A percentile compares a stretch with the other conserved stretches of the same genome.
Evolutionary conservation across 208 protist species (phyloP).

Genomic region (Trypanosoma conorhini): DNA sequence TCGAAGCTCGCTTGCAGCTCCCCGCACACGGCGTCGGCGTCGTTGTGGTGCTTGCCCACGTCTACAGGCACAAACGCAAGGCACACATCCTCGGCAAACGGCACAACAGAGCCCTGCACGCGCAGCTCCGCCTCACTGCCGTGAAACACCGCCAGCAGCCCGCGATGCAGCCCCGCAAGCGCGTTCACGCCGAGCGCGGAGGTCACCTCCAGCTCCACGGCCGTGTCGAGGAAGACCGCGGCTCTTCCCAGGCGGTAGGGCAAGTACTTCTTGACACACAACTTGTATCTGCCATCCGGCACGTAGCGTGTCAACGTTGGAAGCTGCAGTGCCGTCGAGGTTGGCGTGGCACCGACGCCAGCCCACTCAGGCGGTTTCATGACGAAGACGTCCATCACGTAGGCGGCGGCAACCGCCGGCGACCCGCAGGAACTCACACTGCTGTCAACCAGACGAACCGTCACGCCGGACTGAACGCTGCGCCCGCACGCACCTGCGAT

Average conservation of each 20-base stretch:
- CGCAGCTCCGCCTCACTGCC: constrained; percentile 40
- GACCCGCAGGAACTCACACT: constrained; percentile 27
- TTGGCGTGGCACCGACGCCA: background rate
- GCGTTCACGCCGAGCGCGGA: constrained; percentile 24
- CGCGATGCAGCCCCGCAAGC: constrained; percentile 17
- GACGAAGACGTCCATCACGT: constrained; percentile 24
- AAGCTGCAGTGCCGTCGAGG: constrained; percentile 28
- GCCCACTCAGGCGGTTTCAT: constrained; percentile 27
- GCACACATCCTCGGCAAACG: constrained; percentile 37
- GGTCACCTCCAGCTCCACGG: constrained; percentile 27
- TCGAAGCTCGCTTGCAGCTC: background rate
- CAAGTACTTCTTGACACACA: constrained; percentile 44
- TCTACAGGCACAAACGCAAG: constrained; percentile 39
- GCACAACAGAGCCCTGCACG: constrained; percentile 52
- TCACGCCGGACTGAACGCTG: constrained; percentile 43
- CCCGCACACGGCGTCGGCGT: background rate
- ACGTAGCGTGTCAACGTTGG: constrained; percentile 40
- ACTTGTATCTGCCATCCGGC: constrained; percentile 41
- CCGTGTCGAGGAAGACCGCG: constrained; percentile 27
- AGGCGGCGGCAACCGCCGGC: constrained; percentile 20
- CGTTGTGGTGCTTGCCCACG: background rate
- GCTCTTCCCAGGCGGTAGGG: constrained; percentile 4
- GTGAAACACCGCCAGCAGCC: constrained; percentile 41
- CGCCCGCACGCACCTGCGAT: constrained; percentile 37
- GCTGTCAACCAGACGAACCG: constrained; percentile 44